phyloP scores from a whole-genome alignment of 73 alveolate species.

The Paramecium primaurelia region DNA sequence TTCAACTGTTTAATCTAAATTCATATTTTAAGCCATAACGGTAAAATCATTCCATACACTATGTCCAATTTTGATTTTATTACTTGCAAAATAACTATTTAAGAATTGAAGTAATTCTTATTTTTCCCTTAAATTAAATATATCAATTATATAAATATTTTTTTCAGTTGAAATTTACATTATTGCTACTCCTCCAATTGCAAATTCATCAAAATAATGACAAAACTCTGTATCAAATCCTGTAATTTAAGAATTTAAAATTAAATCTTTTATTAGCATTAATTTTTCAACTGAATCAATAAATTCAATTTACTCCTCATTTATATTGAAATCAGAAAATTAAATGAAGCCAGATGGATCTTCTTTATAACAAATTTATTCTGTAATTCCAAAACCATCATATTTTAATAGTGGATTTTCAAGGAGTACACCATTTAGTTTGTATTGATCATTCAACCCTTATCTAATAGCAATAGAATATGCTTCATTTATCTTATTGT shows the following conservation, averaged over 20 bases:
- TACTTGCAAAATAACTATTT: background rate
- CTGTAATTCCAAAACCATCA: slow-evolving; percentile 36
- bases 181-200: slow-evolving; percentile 1
- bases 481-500: background rate
- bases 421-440: background rate
- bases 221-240: slow-evolving; percentile 41
- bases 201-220: slow-evolving; percentile 37
- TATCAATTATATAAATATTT: background rate
- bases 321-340: background rate
- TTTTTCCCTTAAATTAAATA: background rate
- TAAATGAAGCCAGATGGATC: background rate
- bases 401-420: background rate
- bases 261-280: background rate
- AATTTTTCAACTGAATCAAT: background rate
- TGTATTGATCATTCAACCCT: background rate
- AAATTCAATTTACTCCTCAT: background rate
- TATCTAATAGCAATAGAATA: background rate
- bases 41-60: slow-evolving; percentile 21
- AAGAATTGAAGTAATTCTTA: background rate
- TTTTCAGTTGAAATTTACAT: background rate
- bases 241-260: background rate
- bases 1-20: background rate
- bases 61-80: background rate
- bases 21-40: background rate
- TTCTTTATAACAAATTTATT: background rate